Evolutionary conservation across 2,329 filamentous ascomycete genomes (phyloP), one percentile per base, ranked within the genome.

Genomic region (Colletotrichum sublineola): DNA sequence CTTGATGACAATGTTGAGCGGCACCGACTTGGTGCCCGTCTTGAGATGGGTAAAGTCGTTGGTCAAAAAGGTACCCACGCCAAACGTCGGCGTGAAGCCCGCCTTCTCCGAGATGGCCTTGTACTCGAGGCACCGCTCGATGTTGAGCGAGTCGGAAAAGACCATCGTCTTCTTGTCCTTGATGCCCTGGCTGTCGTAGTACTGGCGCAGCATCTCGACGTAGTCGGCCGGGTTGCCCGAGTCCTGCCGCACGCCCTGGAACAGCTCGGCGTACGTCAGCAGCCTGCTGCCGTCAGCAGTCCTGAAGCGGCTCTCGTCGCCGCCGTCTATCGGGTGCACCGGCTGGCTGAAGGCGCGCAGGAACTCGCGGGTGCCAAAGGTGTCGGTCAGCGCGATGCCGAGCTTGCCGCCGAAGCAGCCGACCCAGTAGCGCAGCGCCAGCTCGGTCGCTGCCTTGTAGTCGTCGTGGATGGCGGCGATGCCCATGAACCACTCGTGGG

Each of bases 401-500:
- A 98, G 88, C 44, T 96, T 92, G 46, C 88, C 91, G 5, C 96
- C 96, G 79, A 98, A 99, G 73, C 94, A 97, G 64, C 92, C 91
- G 44, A 97, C 89, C 96, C 96, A 99, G 80, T 97, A 94, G 70
- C 90, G 87, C 76, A 99, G 84, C 0, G 94, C 95, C 75, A 92
- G 88, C 80, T 97, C 94, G 48, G 95, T 97, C 3, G 96, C 95
- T 74, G 89, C 87, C 76, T 90, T 88, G 80, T 99, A 99, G 82
- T 98, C 90, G 74, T 94, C 88, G 5, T 92, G 94, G 76, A 98
- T 94, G 50, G 96, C 95, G 0, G 96, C 96, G 74, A 97, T 96
- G 53, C 94, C 95, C 96, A 99, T 99, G 85, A 98, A 98, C 96
- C 96, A 99, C 83, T 99, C 96, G 79, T 99, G 96, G 0, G 96